Conservation (phyloP, 1,284 basidiomycete genomes). For the Apiotrichum mycotoxinovorans region DNA sequence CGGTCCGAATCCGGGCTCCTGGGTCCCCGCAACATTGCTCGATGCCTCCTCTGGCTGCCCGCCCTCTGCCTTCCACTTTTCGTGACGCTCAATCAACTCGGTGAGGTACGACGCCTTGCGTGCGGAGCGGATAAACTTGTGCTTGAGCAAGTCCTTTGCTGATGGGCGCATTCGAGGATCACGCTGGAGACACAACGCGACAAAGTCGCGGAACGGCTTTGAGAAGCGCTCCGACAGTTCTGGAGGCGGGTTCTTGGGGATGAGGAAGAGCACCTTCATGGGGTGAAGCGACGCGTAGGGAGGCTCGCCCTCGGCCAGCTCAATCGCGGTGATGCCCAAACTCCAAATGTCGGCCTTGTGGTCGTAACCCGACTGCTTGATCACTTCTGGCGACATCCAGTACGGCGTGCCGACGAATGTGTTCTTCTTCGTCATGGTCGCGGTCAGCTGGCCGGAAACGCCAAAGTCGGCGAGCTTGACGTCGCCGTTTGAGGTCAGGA, state of each 20-base stretch:
- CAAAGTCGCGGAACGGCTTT: slow-evolving; percentile 89
- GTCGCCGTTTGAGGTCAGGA: slow-evolving; percentile 89
- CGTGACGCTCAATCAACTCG: slow-evolving; percentile 89
- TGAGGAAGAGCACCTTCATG: slow-evolving; percentile 98
- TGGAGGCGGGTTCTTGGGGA: slow-evolving; percentile 95
- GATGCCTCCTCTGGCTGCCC: slow-evolving; percentile 66
- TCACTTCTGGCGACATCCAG: slow-evolving; percentile 99
- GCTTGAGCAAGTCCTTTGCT: slow-evolving; percentile 90
- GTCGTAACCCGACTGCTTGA: slow-evolving; percentile 99
- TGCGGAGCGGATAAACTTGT: slow-evolving; percentile 91
- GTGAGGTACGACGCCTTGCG: slow-evolving; percentile 92
- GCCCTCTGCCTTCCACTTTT: slow-evolving; percentile 87
- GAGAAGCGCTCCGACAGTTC: slow-evolving; percentile 80
- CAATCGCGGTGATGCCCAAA: slow-evolving; percentile 90
- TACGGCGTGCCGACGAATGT: slow-evolving; percentile 96
- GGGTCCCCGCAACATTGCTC: slow-evolving; percentile 20
- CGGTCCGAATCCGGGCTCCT: slow-evolving; percentile 47
- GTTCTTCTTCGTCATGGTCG: slow-evolving; percentile 97
- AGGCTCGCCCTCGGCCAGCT: slow-evolving; percentile 94
- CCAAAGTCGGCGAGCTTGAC: slow-evolving; percentile 98
- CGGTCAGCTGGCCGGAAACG: slow-evolving; percentile 96
- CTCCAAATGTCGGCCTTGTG: slow-evolving; percentile 99
- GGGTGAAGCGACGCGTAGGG: slow-evolving; percentile 97
- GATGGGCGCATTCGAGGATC: slow-evolving; percentile 92
- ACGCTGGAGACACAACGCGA: slow-evolving; percentile 84